Evolutionary conservation across 192 early-diverging fungal species (phyloP).

Genomic region (Allomyces macrogynus): DNA sequence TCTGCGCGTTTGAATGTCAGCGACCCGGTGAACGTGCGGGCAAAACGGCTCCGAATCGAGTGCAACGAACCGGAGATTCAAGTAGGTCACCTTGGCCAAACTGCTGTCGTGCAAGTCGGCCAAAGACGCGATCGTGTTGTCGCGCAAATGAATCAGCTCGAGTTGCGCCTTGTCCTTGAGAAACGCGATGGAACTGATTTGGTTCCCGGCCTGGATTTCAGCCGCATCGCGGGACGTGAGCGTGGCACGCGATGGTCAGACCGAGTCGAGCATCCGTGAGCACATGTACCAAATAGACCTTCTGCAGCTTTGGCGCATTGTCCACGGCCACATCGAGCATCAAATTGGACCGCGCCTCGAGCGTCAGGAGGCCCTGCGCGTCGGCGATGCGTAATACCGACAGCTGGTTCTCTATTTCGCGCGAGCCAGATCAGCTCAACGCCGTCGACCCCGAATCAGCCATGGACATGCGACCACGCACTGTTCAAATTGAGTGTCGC

Average conservation of each 20-base stretch:
- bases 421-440: too few relatives aligned
- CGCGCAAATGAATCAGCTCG: conserved; percentile 24
- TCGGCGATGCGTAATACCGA: conserved; percentile 13
- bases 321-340: too few relatives aligned
- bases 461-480: conserved; percentile 1
- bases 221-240: background rate
- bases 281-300: conserved; percentile 22
- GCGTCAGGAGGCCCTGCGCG: conserved; percentile 20
- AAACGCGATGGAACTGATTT: conserved; percentile 8
- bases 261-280: background rate
- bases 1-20: too few relatives aligned
- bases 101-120: conserved; percentile 3
- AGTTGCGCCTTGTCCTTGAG: conserved; percentile 18
- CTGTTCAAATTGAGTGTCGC: conserved; percentile 28
- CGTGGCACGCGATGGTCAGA: too few relatives aligned
- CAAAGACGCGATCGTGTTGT: conserved; percentile 17
- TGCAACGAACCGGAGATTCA: conserved; percentile 19
- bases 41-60: too few relatives aligned
- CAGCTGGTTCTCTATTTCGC: conserved; percentile 21
- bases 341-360: conserved; percentile 19
- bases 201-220: conserved; percentile 13
- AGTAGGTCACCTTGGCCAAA: conserved; percentile 14
- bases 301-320: conserved; percentile 9
- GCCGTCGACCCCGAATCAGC: too few relatives aligned
- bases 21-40: too few relatives aligned